Evolutionary conservation across 2,329 filamentous ascomycete species (phyloP).

Genomic region (Trichoderma asperellum): DNA sequence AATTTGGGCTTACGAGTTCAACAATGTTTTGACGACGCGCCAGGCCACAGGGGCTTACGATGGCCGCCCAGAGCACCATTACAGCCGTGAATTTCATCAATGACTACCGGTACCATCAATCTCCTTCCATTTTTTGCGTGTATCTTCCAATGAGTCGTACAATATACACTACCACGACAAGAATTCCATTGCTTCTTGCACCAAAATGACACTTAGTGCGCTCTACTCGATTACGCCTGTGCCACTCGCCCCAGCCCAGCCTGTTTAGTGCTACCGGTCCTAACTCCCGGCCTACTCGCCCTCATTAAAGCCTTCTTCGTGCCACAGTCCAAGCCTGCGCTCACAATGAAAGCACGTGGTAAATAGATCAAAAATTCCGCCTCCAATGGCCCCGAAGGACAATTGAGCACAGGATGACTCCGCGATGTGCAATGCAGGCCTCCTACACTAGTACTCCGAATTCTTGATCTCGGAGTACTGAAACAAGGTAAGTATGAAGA

Average conservation of each 20-base stretch:
- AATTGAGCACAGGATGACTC: constrained; percentile 53
- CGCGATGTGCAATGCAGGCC: constrained; percentile 60
- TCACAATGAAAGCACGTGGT: constrained; percentile 50
- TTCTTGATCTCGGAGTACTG: constrained; percentile 50
- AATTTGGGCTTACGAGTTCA: neutral
- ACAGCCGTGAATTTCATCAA: neutral
- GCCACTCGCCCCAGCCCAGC: neutral
- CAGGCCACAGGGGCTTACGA: neutral
- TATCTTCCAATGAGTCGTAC: neutral
- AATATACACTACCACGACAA: neutral
- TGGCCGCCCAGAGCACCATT: neutral
- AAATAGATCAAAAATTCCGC: constrained; percentile 53
- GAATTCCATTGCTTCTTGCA: neutral
- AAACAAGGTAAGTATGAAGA: constrained; percentile 58
- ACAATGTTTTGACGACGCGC: neutral
- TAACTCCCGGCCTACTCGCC: neutral
- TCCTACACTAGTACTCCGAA: constrained; percentile 46
- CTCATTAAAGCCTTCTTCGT: constrained; percentile 47
- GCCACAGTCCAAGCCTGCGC: constrained; percentile 43
- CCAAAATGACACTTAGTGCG: neutral
- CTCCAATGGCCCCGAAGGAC: constrained; percentile 57
- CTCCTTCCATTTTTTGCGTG: neutral
- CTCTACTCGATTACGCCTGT: neutral
- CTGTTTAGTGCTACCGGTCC: neutral
- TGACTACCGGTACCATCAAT: neutral